A percentile compares a stretch with the other conserved stretches of the same genome.
Conservation (phyloP, 1,139 yeast genomes). For the Kurtzmaniella quercitrusa region DNA sequence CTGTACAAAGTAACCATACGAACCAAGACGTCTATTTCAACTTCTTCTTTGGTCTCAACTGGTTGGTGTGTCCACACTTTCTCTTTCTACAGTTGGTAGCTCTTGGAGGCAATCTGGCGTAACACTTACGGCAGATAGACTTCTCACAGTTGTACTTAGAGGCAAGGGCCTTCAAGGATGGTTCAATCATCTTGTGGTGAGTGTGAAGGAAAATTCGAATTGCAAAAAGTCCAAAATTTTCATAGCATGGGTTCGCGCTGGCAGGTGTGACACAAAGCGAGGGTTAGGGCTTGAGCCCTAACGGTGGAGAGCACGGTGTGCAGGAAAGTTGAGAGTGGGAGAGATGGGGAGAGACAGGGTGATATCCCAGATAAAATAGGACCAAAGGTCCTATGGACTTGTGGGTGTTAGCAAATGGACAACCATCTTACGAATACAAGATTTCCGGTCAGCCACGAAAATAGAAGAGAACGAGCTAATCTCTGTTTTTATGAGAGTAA, state of each 20-base stretch:
- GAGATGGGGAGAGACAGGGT: too few species aligned
- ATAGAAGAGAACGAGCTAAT: too few species aligned
- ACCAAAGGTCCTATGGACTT: too few species aligned
- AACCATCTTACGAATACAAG: too few species aligned
- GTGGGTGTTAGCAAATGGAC: too few species aligned
- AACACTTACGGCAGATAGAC: constrained; percentile 98
- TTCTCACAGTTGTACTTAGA: constrained; percentile 99
- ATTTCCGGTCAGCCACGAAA: too few species aligned
- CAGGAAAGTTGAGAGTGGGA: too few species aligned
- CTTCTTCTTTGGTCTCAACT: constrained; percentile 99
- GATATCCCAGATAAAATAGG: too few species aligned
- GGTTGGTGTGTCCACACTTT: constrained; percentile 99
- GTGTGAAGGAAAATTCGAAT: constrained; percentile 3
- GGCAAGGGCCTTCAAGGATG: constrained; percentile 98
- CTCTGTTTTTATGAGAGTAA: too few species aligned
- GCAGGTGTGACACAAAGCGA: constrained; percentile 3
- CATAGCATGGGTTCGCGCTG: constrained; percentile 1
- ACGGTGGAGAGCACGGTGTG: too few species aligned
- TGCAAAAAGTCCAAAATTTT: neutral
- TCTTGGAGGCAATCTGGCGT: constrained; percentile 99
- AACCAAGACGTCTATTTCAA: constrained; percentile 69
- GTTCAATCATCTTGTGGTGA: constrained; percentile 74
- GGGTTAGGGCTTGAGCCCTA: constrained; percentile 6
- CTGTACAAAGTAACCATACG: constrained; percentile 2
- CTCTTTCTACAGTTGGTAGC: constrained; percentile 99